These are phyloP conservation scores for Mucor saturninus DNA, from an alignment of 371 early-diverging fungal species.

Conservation along the genomic window DNA sequence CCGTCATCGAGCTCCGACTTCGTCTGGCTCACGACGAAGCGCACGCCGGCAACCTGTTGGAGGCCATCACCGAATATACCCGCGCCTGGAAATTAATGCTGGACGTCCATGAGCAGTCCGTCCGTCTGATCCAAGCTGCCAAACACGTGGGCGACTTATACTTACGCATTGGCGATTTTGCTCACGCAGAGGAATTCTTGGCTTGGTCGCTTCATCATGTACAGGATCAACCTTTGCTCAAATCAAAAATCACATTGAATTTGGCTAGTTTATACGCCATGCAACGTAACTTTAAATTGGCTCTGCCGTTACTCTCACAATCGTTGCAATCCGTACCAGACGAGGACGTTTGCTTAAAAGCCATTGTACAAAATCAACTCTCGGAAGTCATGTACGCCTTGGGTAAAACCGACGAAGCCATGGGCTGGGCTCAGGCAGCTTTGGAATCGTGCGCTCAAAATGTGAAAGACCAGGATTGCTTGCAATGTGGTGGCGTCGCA, in stretches of 20 bases:
- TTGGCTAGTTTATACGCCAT: constrained; percentile 55
- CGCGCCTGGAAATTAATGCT: constrained; percentile 43
- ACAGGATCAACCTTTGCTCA: constrained; percentile 10
- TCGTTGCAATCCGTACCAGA: constrained; percentile 42
- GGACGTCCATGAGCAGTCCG: constrained; percentile 10
- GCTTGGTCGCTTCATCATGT: constrained; percentile 48
- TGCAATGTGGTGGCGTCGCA: constrained; percentile 57
- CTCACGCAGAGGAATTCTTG: constrained; percentile 55
- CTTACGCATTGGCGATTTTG: constrained; percentile 54
- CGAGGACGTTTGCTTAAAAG: constrained; percentile 37
- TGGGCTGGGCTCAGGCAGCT: constrained; percentile 61
- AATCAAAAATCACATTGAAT: constrained; percentile 35
- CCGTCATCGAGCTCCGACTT: constrained; percentile 40
- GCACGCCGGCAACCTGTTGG: constrained; percentile 46
- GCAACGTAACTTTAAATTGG: constrained; percentile 46
- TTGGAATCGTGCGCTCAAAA: constrained; percentile 37
- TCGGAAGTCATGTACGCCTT: constrained; percentile 53
- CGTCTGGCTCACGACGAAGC: constrained; percentile 46
- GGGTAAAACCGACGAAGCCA: constrained; percentile 48
- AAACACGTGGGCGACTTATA: constrained; percentile 60
- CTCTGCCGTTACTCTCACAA: constrained; percentile 47
- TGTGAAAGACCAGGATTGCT: constrained; percentile 40
- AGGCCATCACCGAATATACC: constrained; percentile 50
- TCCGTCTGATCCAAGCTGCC: constrained; percentile 25
- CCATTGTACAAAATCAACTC: constrained; percentile 54